phyloP scores from a whole-genome alignment of 1,139 yeast species.

The Scheffersomyces titani region DNA sequence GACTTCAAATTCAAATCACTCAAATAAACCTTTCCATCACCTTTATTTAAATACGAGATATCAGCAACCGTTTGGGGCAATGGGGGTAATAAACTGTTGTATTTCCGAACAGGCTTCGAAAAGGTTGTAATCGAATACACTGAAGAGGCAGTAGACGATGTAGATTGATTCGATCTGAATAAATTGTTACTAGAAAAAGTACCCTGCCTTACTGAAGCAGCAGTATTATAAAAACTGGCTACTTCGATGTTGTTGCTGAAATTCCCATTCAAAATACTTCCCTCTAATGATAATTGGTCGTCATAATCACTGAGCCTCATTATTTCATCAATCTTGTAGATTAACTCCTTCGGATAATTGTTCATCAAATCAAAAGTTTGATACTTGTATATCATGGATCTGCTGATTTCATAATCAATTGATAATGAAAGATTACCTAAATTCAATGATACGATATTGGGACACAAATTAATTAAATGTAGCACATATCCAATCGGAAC shows the following conservation, averaged over 20 bases:
- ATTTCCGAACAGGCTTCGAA: slow-evolving; percentile 31
- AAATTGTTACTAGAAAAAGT: not conserved
- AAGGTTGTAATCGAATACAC: slow-evolving; percentile 31
- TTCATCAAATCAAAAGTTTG: slow-evolving; percentile 41
- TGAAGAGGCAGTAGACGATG: slow-evolving; percentile 30
- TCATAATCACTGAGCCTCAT: slow-evolving; percentile 17
- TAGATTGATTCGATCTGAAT: slow-evolving; percentile 7
- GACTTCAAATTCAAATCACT: slow-evolving; percentile 45
- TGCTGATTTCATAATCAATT: slow-evolving; percentile 54
- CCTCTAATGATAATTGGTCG: slow-evolving; percentile 6
- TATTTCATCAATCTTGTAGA: slow-evolving; percentile 22
- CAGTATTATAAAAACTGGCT: not conserved
- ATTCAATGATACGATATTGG: slow-evolving; percentile 51
- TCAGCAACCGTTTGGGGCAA: slow-evolving; percentile 29
- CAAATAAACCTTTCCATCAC: slow-evolving; percentile 44
- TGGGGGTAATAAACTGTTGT: slow-evolving; percentile 43
- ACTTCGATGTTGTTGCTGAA: slow-evolving; percentile 3
- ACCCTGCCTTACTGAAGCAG: not conserved
- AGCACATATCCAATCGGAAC: slow-evolving; percentile 68
- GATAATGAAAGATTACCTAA: slow-evolving; percentile 59
- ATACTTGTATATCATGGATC: slow-evolving; percentile 32
- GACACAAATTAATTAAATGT: slow-evolving; percentile 61
- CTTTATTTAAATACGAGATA: slow-evolving; percentile 28
- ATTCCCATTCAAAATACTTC: slow-evolving; percentile 3
- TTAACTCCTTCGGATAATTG: slow-evolving; percentile 37